Percentiles rank a stretch among this genome's conserved stretches.
These are phyloP conservation scores for Nemophila menziesii DNA, from an alignment of 257 asterid genomes.

Conservation along the genomic window DNA sequence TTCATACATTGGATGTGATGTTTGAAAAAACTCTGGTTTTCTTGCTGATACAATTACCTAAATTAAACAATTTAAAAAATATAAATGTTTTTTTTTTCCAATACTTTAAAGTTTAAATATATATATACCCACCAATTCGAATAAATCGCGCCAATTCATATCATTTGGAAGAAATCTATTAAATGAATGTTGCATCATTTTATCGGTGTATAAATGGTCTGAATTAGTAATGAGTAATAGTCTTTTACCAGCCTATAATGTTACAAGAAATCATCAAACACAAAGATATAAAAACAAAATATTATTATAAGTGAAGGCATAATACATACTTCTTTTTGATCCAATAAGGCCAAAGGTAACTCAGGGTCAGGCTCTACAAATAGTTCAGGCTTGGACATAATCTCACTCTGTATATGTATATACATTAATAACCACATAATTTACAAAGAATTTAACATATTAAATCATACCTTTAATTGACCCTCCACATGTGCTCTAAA, in stretches of 20 bases:
- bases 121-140: slow-evolving; percentile 61
- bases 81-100: neutral
- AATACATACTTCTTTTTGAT: slow-evolving; percentile 91
- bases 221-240: slow-evolving; percentile 88
- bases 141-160: slow-evolving; percentile 80
- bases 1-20: slow-evolving; percentile 85
- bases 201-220: slow-evolving; percentile 82
- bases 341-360: slow-evolving; percentile 84
- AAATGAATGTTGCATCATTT: slow-evolving; percentile 91
- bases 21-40: slow-evolving; percentile 87
- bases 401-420: slow-evolving; percentile 51
- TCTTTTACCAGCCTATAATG: slow-evolving; percentile 75
- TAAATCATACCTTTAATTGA: slow-evolving; percentile 59
- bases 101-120: slow-evolving; percentile 7
- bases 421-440: slow-evolving; percentile 13
- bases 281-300: neutral
- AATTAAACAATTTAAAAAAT: slow-evolving; percentile 2
- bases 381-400: slow-evolving; percentile 83
- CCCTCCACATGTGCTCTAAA: slow-evolving; percentile 96
- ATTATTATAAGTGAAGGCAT: slow-evolving; percentile 4
- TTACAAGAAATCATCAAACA: slow-evolving; percentile 13
- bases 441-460: slow-evolving; percentile 16
- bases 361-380: slow-evolving; percentile 91
- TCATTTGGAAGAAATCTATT: slow-evolving; percentile 87
- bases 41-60: slow-evolving; percentile 86